These are phyloP conservation scores for Arthroderma sp. DNA, from an alignment of 2,329 filamentous ascomycete genomes.

Conservation along the genomic window DNA sequence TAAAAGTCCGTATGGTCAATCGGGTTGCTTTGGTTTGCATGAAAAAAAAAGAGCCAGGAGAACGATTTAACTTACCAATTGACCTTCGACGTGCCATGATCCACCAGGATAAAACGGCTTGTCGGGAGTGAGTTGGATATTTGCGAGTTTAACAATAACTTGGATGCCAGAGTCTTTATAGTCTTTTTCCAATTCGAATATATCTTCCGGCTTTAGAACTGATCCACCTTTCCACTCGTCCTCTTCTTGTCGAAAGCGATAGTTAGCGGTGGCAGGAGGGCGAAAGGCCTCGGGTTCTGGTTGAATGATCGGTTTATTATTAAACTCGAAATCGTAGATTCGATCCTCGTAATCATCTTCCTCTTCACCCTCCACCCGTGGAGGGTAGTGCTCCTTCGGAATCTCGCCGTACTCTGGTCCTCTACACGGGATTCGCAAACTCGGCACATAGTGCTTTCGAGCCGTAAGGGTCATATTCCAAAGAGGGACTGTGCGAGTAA, in stretches of 20 bases:
- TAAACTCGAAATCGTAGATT: conserved; percentile 2
- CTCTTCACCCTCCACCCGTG: conserved; percentile 3
- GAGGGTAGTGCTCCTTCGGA: conserved; percentile 10
- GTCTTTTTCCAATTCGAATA: conserved; percentile 15
- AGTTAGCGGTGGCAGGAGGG: background rate
- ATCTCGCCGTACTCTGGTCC: conserved; percentile 1
- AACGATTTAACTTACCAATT: conserved; percentile 17
- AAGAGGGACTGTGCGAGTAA: conserved; percentile 20
- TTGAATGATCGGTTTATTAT: conserved; percentile 7
- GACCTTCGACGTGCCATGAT: conserved; percentile 37
- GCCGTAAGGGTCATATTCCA: conserved; percentile 21
- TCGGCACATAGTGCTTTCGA: background rate
- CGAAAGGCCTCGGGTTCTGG: conserved; percentile 13
- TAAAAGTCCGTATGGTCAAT: conserved; percentile 6
- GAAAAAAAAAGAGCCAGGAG: background rate
- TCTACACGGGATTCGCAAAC: conserved; percentile 1
- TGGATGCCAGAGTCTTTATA: conserved; percentile 36
- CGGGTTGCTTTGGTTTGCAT: background rate
- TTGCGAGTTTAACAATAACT: conserved; percentile 51
- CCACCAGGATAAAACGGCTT: conserved; percentile 39
- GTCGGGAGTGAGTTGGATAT: conserved; percentile 46
- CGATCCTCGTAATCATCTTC: conserved; percentile 7
- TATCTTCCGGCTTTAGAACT: conserved; percentile 14
- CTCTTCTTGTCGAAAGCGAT: conserved; percentile 1
- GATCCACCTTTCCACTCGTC: background rate